Evolutionary conservation across 2,329 filamentous ascomycete species (phyloP).

Genomic region (Tolypocladium pustulatum): DNA sequence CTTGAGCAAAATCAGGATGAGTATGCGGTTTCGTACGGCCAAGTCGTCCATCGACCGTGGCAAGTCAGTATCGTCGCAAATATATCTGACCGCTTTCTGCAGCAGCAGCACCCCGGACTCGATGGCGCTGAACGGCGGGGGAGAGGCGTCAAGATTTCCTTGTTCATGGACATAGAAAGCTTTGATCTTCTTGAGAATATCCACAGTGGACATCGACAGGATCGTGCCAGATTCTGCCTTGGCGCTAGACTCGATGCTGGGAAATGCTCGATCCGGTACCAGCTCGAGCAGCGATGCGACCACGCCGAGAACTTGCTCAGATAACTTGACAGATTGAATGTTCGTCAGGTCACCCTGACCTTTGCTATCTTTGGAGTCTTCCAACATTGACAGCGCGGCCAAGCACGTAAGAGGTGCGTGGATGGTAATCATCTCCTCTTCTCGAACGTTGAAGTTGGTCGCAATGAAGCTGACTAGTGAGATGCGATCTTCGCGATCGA

Average conservation of each 20-base stretch:
- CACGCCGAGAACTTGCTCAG: conserved; percentile 32
- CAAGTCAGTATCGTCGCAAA: conserved; percentile 34
- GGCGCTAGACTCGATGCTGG: conserved; percentile 3
- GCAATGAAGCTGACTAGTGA: conserved; percentile 73
- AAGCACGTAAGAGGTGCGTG: conserved; percentile 64
- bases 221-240: conserved; percentile 2
- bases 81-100: conserved; percentile 44
- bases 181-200: conserved; percentile 50
- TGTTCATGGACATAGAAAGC: conserved; percentile 62
- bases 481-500: conserved; percentile 51
- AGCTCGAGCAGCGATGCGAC: conserved; percentile 49
- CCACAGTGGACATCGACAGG: conserved; percentile 19
- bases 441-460: conserved; percentile 79
- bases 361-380: conserved; percentile 35
- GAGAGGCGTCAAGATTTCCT: conserved; percentile 53
- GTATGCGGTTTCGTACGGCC: conserved; percentile 46
- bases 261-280: conserved; percentile 54
- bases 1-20: conserved; percentile 48
- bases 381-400: conserved; percentile 52
- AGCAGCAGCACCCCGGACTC: conserved; percentile 53
- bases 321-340: conserved; percentile 18
- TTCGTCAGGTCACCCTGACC: conserved; percentile 19
- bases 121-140: conserved; percentile 46
- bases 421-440: conserved; percentile 87
- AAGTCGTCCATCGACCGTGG: conserved; percentile 34